Evolutionary conservation across 202 grass and related monocot genomes (phyloP).

Genomic region (Miscanthus sacchariflorus): DNA sequence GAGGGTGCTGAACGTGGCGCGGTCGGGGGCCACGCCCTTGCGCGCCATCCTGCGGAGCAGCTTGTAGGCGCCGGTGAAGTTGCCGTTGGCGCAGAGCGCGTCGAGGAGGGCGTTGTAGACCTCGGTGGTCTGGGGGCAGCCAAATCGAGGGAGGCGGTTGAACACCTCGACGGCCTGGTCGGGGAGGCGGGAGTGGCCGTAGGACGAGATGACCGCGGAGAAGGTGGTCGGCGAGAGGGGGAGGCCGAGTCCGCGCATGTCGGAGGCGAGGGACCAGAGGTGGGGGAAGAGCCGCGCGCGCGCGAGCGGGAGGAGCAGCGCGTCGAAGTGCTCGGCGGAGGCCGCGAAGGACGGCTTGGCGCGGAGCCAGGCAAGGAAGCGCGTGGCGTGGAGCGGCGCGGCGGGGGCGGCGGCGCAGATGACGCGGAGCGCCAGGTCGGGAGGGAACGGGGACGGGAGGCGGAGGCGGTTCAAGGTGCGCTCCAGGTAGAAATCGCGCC

Average conservation of each 20-base stretch:
- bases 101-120: slow-evolving; percentile 80
- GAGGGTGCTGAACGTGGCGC: slow-evolving; percentile 81
- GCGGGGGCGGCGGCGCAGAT: slow-evolving; percentile 60
- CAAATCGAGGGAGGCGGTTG: slow-evolving; percentile 75
- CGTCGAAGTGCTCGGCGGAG: slow-evolving; percentile 75
- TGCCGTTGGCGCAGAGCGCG: slow-evolving; percentile 70
- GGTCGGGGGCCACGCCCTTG: slow-evolving; percentile 65
- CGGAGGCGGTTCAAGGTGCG: slow-evolving; percentile 88
- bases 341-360: slow-evolving; percentile 59
- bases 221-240: slow-evolving; percentile 72
- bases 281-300: slow-evolving; percentile 71
- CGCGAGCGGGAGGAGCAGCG: slow-evolving; percentile 82
- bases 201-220: slow-evolving; percentile 82
- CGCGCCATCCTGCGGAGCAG: slow-evolving; percentile 85
- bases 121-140: slow-evolving; percentile 70
- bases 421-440: slow-evolving; percentile 86
- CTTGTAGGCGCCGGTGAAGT: slow-evolving; percentile 81
- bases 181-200: slow-evolving; percentile 67
- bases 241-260: slow-evolving; percentile 76
- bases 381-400: slow-evolving; percentile 59
- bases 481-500: slow-evolving; percentile 94
- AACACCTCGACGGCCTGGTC: slow-evolving; percentile 93
- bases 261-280: slow-evolving; percentile 80
- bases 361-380: slow-evolving; percentile 83
- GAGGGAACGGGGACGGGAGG: slow-evolving; percentile 74